Evolutionary conservation across 2,329 filamentous ascomycete species (phyloP), one percentile per base, ranked within the genome.

Genomic region (Huntiella moniliformis): DNA sequence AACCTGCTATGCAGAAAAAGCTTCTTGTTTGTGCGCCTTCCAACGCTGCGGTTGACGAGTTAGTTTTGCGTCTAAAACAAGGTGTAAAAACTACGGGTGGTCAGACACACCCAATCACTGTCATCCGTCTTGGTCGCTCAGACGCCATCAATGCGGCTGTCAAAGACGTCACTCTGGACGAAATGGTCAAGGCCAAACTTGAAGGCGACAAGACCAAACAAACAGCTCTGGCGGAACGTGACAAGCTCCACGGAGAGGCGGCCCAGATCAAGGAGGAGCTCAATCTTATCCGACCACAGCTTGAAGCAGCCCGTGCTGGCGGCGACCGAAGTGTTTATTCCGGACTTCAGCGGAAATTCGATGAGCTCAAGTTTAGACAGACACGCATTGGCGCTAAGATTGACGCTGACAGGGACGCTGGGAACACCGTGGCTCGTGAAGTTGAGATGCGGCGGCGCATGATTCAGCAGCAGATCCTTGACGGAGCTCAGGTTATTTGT

Each of bases 21-120:
- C 68, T 98, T 18, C 71, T 98, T 18, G 84, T 98, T 17, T 98
- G 91, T 57, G 91, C 91, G n/a, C 91, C 91, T 11, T 96, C 87
- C 68, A 98, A 98, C 60, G 91, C 91, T 5, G 91, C 91, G 31
- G 91, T 98, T 4, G 91, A 98, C 58, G 91, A 98, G 60, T 60
- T 98, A 51, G 91, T 98, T 13, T 77, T 95, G 60, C 80, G 91
- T 64, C 72, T 98, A 56, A 96, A 93, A 62, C 67, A 75, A 45
- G 91, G 91, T 4, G 72, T 98, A 44, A 88, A 79, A 56, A 87
- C 84, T 1, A 68, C 74, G 49, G 74, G 71, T 38, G 88, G 91
- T 1, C 70, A 76, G 22, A 67, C 68, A 10, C 78, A 82, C 53
- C 82, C 82, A 52, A 73, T 96, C 56, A 86, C 84, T 41, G 83